phyloP scores from a whole-genome alignment of 1,284 basidiomycete species.

The Naganishia albida region DNA sequence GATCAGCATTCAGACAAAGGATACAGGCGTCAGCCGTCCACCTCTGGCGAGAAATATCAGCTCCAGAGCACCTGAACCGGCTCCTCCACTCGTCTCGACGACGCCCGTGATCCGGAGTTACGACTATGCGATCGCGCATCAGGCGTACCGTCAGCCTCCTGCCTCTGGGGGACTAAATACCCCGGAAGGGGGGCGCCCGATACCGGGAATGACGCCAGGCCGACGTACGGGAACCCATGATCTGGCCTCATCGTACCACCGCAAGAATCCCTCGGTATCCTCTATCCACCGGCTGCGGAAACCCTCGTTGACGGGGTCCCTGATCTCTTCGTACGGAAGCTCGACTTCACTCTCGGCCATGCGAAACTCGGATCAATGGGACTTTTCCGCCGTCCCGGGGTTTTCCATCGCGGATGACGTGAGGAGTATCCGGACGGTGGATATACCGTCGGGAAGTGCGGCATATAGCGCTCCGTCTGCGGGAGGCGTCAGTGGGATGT shows the following conservation, averaged over 20 bases:
- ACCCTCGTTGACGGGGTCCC: constrained; percentile 31
- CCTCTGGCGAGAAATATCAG: constrained; percentile 18
- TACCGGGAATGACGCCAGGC: constrained; percentile 8
- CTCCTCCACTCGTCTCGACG: constrained; percentile 33
- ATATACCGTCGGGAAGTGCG: constrained; percentile 3
- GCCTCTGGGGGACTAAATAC: constrained; percentile 4
- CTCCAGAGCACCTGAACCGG: constrained; percentile 26
- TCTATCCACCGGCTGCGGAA: constrained; percentile 26
- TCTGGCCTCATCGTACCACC: constrained; percentile 11
- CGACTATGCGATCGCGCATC: constrained; percentile 29
- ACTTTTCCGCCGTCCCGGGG: constrained; percentile 49
- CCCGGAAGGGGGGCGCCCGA: constrained; percentile 8
- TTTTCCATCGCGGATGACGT: constrained; percentile 52
- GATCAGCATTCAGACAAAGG: constrained; percentile 20
- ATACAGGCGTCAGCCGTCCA: constrained; percentile 4
- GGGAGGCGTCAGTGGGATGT: neutral
- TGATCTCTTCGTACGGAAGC: constrained; percentile 25
- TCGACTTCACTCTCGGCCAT: constrained; percentile 28
- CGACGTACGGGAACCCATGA: constrained; percentile 5
- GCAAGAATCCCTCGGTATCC: constrained; percentile 23
- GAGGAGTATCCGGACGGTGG: constrained; percentile 48
- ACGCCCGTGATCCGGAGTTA: constrained; percentile 30
- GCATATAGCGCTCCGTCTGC: neutral
- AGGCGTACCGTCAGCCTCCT: constrained; percentile 1
- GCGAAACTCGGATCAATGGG: constrained; percentile 23